phyloP scores from a whole-genome alignment of 1,284 basidiomycete genomes.

The Neonothopanus nambi region DNA sequence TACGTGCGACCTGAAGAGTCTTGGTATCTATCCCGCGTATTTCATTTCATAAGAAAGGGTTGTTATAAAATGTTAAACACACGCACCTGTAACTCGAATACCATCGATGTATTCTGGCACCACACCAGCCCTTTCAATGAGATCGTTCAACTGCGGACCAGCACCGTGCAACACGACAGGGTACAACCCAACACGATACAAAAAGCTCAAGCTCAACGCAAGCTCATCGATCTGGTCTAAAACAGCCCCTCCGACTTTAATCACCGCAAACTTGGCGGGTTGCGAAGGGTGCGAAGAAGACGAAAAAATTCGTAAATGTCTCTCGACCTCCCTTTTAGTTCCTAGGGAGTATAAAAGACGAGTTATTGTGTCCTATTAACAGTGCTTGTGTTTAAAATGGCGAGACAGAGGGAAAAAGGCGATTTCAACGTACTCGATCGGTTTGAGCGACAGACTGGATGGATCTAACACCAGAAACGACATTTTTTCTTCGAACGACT shows the following conservation, averaged over 20 bases:
- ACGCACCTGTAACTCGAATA: conserved; percentile 87
- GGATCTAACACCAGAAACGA: conserved; percentile 31
- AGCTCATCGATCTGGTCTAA: conserved; percentile 89
- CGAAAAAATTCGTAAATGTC: conserved; percentile 95
- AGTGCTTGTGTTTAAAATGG: background rate
- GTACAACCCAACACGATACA: conserved; percentile 92
- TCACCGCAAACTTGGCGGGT: conserved; percentile 89
- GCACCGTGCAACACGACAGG: conserved; percentile 94
- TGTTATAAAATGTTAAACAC: background rate
- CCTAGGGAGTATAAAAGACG: conserved; percentile 93
- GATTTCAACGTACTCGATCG: conserved; percentile 47
- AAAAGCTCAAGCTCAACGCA: conserved; percentile 89
- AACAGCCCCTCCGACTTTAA: conserved; percentile 94
- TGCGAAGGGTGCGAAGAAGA: conserved; percentile 81
- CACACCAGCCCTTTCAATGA: conserved; percentile 88
- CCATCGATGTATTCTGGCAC: conserved; percentile 95
- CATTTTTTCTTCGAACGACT: conserved; percentile 33
- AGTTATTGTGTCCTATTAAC: conserved; percentile 85
- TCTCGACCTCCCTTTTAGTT: conserved; percentile 92
- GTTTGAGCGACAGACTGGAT: conserved; percentile 59
- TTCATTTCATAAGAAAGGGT: background rate
- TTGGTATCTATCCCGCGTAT: conserved; percentile 69
- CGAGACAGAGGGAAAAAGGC: background rate
- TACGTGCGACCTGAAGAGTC: conserved; percentile 88
- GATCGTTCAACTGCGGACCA: conserved; percentile 92